Percentiles rank a stretch among this genome's conserved stretches.
phyloP scores from a whole-genome alignment of 495 filamentous ascomycete species.

The Daldinia decipiens region DNA sequence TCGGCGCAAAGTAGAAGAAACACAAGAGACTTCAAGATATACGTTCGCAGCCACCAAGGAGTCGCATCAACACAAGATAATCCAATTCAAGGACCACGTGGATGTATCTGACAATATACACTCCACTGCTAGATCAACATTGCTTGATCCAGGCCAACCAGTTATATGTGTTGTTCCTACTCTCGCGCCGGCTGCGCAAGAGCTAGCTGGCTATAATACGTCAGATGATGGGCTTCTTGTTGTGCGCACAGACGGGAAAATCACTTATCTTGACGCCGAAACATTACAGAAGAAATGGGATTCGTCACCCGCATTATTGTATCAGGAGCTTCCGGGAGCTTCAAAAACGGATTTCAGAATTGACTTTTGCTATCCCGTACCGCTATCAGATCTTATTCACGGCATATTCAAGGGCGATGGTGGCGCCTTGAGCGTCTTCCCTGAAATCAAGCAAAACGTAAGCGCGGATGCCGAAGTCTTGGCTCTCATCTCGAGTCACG shows the following conservation, averaged over 20 bases:
- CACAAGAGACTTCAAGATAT: constrained; percentile 68
- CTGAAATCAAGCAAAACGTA: constrained; percentile 45
- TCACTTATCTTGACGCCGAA: constrained; percentile 54
- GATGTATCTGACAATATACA: constrained; percentile 68
- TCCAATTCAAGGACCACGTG: constrained; percentile 68
- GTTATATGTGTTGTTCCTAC: constrained; percentile 41
- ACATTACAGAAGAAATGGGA: constrained; percentile 55
- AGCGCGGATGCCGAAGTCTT: constrained; percentile 55
- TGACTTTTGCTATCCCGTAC: constrained; percentile 52
- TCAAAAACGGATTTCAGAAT: constrained; percentile 47
- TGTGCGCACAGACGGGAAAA: constrained; percentile 52
- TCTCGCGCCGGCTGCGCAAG: neutral
- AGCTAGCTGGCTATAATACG: neutral
- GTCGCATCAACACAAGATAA: constrained; percentile 54
- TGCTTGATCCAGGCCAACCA: constrained; percentile 33
- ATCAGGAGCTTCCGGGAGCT: constrained; percentile 50
- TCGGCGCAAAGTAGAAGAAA: constrained; percentile 65
- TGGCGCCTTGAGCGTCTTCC: constrained; percentile 53
- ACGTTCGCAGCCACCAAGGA: constrained; percentile 71
- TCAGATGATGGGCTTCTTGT: constrained; percentile 48
- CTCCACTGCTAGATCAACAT: constrained; percentile 43
- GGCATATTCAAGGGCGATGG: constrained; percentile 56
- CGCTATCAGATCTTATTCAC: constrained; percentile 55
- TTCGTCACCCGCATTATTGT: constrained; percentile 47
- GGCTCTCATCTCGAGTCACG: constrained; percentile 52